Evolutionary conservation across 2,329 filamentous ascomycete species (phyloP).

Genomic region (Ophiognomonia clavigignenti-juglandacearum): DNA sequence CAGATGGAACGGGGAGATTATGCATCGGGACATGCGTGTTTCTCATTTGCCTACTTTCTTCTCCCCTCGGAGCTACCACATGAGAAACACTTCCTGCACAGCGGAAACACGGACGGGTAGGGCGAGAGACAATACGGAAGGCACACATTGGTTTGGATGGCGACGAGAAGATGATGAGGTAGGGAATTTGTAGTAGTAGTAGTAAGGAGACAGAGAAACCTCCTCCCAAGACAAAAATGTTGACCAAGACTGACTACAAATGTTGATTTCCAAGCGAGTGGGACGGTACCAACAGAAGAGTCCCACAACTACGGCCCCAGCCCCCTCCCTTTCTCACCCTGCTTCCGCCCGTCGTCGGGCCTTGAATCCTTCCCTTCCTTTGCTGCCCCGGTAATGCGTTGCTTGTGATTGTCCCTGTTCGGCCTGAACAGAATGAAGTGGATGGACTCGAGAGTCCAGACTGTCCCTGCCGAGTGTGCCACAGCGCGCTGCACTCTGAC

Average conservation of each 20-base stretch:
- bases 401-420: background rate
- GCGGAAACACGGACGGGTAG: background rate
- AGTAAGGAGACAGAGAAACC: background rate
- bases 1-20: background rate
- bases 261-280: slow-evolving; percentile 2
- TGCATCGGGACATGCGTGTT: background rate
- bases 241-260: slow-evolving; percentile 4
- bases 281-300: background rate
- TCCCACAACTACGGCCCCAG: background rate
- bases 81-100: background rate
- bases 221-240: background rate
- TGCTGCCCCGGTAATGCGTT: background rate
- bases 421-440: background rate
- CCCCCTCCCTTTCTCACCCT: background rate
- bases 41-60: too few species aligned
- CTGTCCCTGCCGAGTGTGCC: background rate
- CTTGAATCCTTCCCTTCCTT: background rate
- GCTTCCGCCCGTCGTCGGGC: too few species aligned
- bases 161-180: too few species aligned
- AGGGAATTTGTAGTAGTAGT: background rate
- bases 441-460: background rate
- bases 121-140: background rate
- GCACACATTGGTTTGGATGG: slow-evolving; percentile 2
- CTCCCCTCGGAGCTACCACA: background rate
- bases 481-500: too few species aligned